phyloP scores from a whole-genome alignment of 495 filamentous ascomycete species.

The Xylaria cubensis region DNA sequence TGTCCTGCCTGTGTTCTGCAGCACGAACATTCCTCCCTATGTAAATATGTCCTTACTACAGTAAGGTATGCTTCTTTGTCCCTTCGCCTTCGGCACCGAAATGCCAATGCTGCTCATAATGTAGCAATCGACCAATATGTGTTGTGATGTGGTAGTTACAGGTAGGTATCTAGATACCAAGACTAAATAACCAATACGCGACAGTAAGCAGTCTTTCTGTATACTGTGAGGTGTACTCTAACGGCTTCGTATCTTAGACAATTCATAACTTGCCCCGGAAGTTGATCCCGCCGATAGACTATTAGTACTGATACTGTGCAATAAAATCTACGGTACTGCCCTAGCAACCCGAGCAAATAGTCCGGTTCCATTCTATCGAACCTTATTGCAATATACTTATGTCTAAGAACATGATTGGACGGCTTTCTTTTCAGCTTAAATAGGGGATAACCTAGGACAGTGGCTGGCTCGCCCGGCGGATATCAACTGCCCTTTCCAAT shows the following conservation, averaged over 20 bases:
- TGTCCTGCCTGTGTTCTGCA: no score
- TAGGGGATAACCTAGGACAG: conserved; percentile 4
- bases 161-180: no score
- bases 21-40: no score
- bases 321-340: background rate
- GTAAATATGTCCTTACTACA: no score
- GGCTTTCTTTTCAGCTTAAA: conserved; percentile 1
- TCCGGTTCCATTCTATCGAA: background rate
- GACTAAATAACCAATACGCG: no score
- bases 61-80: background rate
- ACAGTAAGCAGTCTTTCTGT: background rate
- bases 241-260: background rate
- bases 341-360: background rate
- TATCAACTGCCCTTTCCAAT: conserved; percentile 4
- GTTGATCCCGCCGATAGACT: conserved; percentile 1
- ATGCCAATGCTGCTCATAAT: background rate
- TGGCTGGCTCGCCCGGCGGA: conserved; percentile 5
- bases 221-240: conserved; percentile 3
- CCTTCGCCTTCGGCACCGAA: conserved; percentile 9
- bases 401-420: background rate
- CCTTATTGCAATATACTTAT: background rate
- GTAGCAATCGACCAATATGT: conserved; percentile 1
- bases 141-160: background rate
- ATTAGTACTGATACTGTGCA: no score
- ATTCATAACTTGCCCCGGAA: background rate